Base-by-base conservation (phyloP, 192 early-diverging fungal species). In the Rhizophagus sp. region DNA sequence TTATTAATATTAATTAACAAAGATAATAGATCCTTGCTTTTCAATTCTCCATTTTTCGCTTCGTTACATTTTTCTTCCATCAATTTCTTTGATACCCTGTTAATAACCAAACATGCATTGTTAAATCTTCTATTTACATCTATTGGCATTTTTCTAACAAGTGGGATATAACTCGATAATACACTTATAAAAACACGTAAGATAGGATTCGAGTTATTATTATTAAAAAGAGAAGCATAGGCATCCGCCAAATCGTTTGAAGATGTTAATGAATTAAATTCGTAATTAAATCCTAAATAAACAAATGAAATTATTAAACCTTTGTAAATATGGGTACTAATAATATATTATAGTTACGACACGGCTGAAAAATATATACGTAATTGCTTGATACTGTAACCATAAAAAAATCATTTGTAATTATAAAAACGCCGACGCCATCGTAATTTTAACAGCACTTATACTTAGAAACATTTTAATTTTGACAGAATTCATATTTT, bases 1-100 rank as follows among this genome's bases (percentile, higher is more conserved):
- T 88, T 82, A 33, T 87, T 85, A 39, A 81, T 83, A 5, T 80
- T 82, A 11, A 88, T 80, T 77, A 88, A 76, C 10, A 85, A 68
- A 52, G 81, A 83, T 66, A 90, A 79, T 65, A 90, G 52, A 80
- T 90, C 86, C 39, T 82, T 86, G 10, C 47, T 71, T 5, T 74
- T 52, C 22, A 66, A 67, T 11, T 81, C 62, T 62, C 71, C 44
- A 62, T 70, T 66, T 17, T 52, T 33, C 22, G 82, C 80, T 15
- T 79, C 69, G 3, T 82, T 70, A 17, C 69, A 79, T 52, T 83
- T 85, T n/a, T 82, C 82, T 13, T 80, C 71, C 10, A 90, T 83
- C 47, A 90, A 69, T 1, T 73, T 33, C 36, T 44, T 80, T 36
- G 83, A 85, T 62, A 82, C 82, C 27, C 73, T 44, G 7, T 87